Percentiles rank a stretch among this genome's conserved stretches.
phyloP scores from a whole-genome alignment of 257 asterid species.

The Petunia axillaris region DNA sequence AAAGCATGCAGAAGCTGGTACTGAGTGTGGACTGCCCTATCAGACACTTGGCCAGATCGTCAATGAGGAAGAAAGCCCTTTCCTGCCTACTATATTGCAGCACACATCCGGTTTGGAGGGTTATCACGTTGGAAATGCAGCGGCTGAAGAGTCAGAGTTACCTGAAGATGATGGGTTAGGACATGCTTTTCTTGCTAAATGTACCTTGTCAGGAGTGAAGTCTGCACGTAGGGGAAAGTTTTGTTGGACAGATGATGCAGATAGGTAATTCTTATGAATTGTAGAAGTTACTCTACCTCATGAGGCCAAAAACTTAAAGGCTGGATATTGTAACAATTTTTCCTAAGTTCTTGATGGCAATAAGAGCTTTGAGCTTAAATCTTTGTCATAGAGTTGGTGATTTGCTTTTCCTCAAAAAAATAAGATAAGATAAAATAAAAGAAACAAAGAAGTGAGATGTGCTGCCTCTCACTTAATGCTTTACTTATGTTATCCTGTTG shows the following conservation, averaged over 20 bases:
- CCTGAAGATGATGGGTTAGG: slow-evolving; percentile 51
- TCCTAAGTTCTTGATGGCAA: slow-evolving; percentile 19
- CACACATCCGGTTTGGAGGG: slow-evolving; percentile 40
- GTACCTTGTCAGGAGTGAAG: slow-evolving; percentile 59
- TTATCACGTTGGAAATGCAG: slow-evolving; percentile 39
- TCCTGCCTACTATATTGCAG: slow-evolving; percentile 39
- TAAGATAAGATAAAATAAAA: too few relatives aligned
- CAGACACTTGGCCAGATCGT: slow-evolving; percentile 36
- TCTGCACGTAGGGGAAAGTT: slow-evolving; percentile 59
- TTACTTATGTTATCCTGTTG: slow-evolving; percentile 3
- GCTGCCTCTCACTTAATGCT: not conserved
- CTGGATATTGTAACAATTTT: slow-evolving; percentile 29
- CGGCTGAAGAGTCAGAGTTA: slow-evolving; percentile 44
- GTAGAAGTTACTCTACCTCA: slow-evolving; percentile 25
- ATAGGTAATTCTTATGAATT: slow-evolving; percentile 59
- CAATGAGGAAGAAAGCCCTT: slow-evolving; percentile 42
- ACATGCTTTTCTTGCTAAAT: slow-evolving; percentile 48
- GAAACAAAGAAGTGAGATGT: too few relatives aligned
- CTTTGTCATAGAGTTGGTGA: not conserved
- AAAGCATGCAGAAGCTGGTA: slow-evolving; percentile 42
- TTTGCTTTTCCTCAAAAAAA: not conserved
- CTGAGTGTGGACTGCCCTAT: slow-evolving; percentile 43
- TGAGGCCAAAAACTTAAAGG: slow-evolving; percentile 22
- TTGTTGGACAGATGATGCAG: slow-evolving; percentile 87
- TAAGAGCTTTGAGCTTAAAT: slow-evolving; percentile 16